Conservation (phyloP, 225 moss, liverwort and hornwort species). For the Sphagnum contortum region DNA sequence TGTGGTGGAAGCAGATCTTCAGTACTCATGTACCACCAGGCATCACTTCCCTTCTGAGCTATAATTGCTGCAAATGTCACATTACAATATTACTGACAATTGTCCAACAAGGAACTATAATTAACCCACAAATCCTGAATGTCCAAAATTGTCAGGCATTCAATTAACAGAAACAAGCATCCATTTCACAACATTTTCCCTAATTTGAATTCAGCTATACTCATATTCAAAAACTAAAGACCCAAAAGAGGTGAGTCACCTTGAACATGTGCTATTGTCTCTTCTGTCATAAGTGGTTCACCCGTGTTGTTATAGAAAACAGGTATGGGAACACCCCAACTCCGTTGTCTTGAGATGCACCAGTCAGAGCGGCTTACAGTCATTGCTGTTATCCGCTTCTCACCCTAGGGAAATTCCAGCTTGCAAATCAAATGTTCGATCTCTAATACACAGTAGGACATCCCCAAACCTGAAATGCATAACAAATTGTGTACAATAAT, state of each 20-base stretch:
- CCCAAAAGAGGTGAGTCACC: slow-evolving; percentile 18
- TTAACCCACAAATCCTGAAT: no score
- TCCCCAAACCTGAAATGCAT: no score
- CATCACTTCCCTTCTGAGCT: slow-evolving; percentile 83
- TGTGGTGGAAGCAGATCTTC: slow-evolving; percentile 76
- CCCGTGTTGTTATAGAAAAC: slow-evolving; percentile 84
- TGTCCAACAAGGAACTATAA: no score
- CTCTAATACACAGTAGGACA: no score
- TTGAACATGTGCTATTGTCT: slow-evolving; percentile 75
- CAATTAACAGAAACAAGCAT: no score
- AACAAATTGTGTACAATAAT: no score
- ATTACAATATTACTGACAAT: no score
- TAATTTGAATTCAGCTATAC: no score
- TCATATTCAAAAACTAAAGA: no score
- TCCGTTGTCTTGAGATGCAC: slow-evolving; percentile 97
- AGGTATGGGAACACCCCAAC: slow-evolving; percentile 99
- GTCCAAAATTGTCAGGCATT: no score
- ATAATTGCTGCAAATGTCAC: slow-evolving; percentile 39
- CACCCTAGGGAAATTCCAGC: slow-evolving; percentile 39
- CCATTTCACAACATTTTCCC: no score
- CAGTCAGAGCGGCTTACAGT: slow-evolving; percentile 92
- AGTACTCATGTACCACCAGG: slow-evolving; percentile 96
- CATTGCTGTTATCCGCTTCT: slow-evolving; percentile 94
- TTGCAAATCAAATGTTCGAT: no score
- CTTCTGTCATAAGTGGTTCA: slow-evolving; percentile 77